Base-by-base conservation (phyloP, 2,329 filamentous ascomycete species). In the Fusarium algeriense region DNA sequence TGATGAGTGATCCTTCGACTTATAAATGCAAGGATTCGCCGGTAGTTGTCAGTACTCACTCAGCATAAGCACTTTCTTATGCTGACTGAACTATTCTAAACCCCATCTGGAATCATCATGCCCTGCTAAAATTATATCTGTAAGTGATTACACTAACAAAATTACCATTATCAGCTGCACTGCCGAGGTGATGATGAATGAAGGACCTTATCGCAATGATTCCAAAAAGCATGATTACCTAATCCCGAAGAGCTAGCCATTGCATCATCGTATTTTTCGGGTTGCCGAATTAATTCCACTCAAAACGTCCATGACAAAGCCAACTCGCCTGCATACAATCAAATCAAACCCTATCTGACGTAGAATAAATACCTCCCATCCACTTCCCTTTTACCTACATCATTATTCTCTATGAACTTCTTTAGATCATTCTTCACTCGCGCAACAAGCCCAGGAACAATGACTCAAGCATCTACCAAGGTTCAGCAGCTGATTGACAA, bases 401-500 rank as follows among this genome's bases (percentile, higher is more conserved):
- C 45, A 60, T 20, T 45, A 35, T 69, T 60, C 56, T 66, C 65
- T 70, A 89, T 89, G 86, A 93, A 90, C 84, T 87, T 95, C 82
- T 83, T 93, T 79, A 88, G 90, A 79, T 87, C 89, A 80, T 86
- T 97, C 80, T 96, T 97, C 82, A 85, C 85, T 76, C 84, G 86
- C 76, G 81, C 86, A 58, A 80, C 84, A 80, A 85, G 87, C 81
- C 86, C 92, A 76, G 86, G 88, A 83, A 88, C 84, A 78, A 97
- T 97, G 93, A 91, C 93, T 79, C 89, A 92, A 80, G 93, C 93
- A 79, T 93, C 93, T 84, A 87, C 88, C 71, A 97, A 97, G 84
- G 93, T 93, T 69, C 90, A 97, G 83, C 82, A 86, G 78, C 91
- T 98, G 84, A 97, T 98, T 82, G 90, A 96, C 83, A 91, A 95